Percentiles rank a stretch among this genome's conserved stretches.
phyloP scores from a whole-genome alignment of 176 grass and related monocot species.

The Oryza brachyantha region DNA sequence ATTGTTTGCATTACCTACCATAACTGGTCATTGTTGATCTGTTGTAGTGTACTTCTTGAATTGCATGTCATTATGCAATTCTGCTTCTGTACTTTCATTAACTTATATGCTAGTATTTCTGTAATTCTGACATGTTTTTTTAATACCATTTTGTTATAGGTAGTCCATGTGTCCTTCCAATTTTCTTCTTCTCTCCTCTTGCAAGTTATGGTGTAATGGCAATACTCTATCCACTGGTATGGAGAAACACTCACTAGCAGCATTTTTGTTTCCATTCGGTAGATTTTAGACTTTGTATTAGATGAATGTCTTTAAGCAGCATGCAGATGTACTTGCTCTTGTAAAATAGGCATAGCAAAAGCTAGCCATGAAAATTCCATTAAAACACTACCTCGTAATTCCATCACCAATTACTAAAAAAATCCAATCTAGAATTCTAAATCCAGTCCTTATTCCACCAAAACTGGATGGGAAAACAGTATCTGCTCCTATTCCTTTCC shows the following conservation, averaged over 20 bases:
- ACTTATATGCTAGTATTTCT: conserved; percentile 13
- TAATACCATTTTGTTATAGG: conserved; percentile 42
- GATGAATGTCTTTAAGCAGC: background rate
- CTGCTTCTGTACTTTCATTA: conserved; percentile 16
- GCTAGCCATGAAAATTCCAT: background rate
- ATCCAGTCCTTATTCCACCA: background rate
- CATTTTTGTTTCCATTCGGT: conserved; percentile 4
- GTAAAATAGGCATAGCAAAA: background rate
- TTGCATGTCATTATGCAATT: background rate
- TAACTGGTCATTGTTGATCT: conserved; percentile 13
- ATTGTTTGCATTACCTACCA: background rate
- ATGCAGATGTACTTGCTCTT: background rate
- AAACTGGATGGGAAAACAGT: background rate
- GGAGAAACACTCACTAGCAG: conserved; percentile 12
- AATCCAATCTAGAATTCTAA: background rate
- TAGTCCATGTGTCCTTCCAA: conserved; percentile 78
- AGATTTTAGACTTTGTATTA: background rate
- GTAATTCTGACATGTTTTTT: conserved; percentile 21
- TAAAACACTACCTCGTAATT: background rate
- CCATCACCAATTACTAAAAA: background rate
- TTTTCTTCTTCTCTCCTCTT: conserved; percentile 87
- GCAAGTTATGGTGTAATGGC: conserved; percentile 85
- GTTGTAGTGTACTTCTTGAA: background rate
- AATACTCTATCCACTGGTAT: conserved; percentile 95
- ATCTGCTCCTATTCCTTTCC: background rate